Evolutionary conservation across 768 basidiomycete genomes (phyloP), one percentile per base, ranked within the genome.

Genomic region (Scleroderma bovista): DNA sequence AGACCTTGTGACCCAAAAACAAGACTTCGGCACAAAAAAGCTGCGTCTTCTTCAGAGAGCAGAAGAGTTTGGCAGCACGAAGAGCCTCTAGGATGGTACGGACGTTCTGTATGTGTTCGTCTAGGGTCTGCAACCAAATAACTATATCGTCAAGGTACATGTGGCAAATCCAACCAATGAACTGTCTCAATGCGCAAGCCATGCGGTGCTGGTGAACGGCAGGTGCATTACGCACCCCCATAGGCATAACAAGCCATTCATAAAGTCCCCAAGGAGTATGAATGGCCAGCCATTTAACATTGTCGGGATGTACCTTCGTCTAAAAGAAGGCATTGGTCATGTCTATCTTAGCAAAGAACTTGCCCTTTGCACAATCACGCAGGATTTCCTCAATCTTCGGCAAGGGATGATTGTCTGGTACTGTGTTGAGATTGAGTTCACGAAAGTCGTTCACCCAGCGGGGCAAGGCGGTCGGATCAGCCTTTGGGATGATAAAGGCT

Each of bases 311-410:
- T 2, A 71, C 49, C 0, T 56, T 38, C 0, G 64, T 72, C 46
- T 72, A 72, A 48, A 70, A 72, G 46, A 72, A 75, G 0, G 67
- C 60, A 45, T 70, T 62, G 1, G 65, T 67, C 63, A 72, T 71
- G 31, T 76, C 71, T 6, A 75, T 60, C 31, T 62, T 69, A 0
- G 56, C 67, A 52, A 52, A 70, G 67, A 51, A 72, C 0, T 64
- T 23, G 16, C 53, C 22, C 19, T 50, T 36, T 11, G 45, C 20
- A 33, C 55, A 34, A 45, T 56, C 36, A 24, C 48, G 1, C 17
- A 62, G 15, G 37, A 50, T 37, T 12, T 57, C 43, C 20, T 53
- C 4, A 44, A 72, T 56, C 0, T 53, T 53, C 0, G 66, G 69
- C 37, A 37, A 29, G 1, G 50, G 59, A 10, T 63, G 51, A 3